These are phyloP conservation scores for Talaromyces sp. DNA, from an alignment of 2,329 filamentous ascomycete genomes.

Conservation along the genomic window DNA sequence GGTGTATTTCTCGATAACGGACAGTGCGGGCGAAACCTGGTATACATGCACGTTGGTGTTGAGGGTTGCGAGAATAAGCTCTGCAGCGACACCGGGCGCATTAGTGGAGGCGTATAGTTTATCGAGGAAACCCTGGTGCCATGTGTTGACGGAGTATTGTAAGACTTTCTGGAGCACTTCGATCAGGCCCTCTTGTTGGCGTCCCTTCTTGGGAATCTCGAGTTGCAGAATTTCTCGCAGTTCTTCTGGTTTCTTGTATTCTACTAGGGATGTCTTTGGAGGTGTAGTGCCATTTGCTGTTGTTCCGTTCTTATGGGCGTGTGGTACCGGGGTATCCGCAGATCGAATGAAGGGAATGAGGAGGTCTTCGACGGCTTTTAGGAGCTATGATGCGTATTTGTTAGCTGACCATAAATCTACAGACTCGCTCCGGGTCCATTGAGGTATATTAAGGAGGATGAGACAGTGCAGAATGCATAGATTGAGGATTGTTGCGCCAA, in stretches of 20 bases:
- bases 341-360: constrained; percentile 49
- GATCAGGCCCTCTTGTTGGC: constrained; percentile 71
- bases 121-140: constrained; percentile 94
- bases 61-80: constrained; percentile 78
- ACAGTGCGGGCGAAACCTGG: constrained; percentile 86
- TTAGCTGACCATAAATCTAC: neutral
- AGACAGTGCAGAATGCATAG: neutral
- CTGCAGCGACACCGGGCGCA: constrained; percentile 80
- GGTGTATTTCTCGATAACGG: constrained; percentile 84
- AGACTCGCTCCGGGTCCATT: too few relatives aligned
- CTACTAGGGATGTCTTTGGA: constrained; percentile 64
- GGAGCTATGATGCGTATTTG: constrained; percentile 30
- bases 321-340: constrained; percentile 37
- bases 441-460: neutral
- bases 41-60: constrained; percentile 97
- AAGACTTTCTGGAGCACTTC: constrained; percentile 71
- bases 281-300: constrained; percentile 54
- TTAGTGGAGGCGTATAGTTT: constrained; percentile 93
- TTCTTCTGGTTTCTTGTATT: constrained; percentile 62
- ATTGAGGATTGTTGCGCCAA: too few relatives aligned
- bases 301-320: constrained; percentile 1
- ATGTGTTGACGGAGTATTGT: constrained; percentile 93
- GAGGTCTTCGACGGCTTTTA: constrained; percentile 46
- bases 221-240: constrained; percentile 58
- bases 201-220: constrained; percentile 60